Evolutionary conservation across 2,329 filamentous ascomycete genomes (phyloP), one percentile per base, ranked within the genome.

Genomic region (Clonostachys rosea): DNA sequence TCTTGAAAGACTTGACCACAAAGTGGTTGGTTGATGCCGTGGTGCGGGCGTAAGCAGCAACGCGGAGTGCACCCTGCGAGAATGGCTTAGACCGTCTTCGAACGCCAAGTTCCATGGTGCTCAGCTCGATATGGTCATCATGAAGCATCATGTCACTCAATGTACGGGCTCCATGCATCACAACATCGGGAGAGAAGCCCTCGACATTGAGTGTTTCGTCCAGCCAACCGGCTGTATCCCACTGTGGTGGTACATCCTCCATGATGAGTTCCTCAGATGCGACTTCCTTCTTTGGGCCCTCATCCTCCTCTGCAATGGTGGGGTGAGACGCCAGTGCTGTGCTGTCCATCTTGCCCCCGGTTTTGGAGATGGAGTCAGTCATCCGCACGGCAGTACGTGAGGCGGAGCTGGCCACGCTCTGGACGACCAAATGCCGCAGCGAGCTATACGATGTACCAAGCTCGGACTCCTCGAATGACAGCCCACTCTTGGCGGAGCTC

Each of bases 1-100:
- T 30, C 48, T 59, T 61, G 52, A 60, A 66, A 0, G 61, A 56
- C 54, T 70, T 70, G 45, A 66, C 59, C 3, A 70, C 66, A 13
- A 64, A 63, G 2, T 50, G 52, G 52, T 54, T 51, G 8, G 54
- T 54, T 6, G 62, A 61, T 30, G 46, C 39, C 6, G 48, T 42
- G 4, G 63, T 58, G 37, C 60, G 56, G 30, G 66, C 66, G 46
- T 69, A 70, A 16, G 56, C 58, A 1, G 66, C 63, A 3, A 59
- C 34, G 3, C 66, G 65, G 17, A 66, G 33, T 0, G 59, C 59
- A 0, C 66, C 67, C 42, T 67, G 48, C 10, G 55, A 57, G 46
- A 67, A 67, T 6, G 66, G 66, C 33, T 37, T 46, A 1, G 53
- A 58, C 0, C 62, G 60, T 16, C 55, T 59, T 18, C 52, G 55